Percentiles rank a stretch among this genome's conserved stretches.
These are phyloP conservation scores for Magnolia officinalis DNA, from an alignment of 164 flowering plant species.

Conservation along the genomic window DNA sequence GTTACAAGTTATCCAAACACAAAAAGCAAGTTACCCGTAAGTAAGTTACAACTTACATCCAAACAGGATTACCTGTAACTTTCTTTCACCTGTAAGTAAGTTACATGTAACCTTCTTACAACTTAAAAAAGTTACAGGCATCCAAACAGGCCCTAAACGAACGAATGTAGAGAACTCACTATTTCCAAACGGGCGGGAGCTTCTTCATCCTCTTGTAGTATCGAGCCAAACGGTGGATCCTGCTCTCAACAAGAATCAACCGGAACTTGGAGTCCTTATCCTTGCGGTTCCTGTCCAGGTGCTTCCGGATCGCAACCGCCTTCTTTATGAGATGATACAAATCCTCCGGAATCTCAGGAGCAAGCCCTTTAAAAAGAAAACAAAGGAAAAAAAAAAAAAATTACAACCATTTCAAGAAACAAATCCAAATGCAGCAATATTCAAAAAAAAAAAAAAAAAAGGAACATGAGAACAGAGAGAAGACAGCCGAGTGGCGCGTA, in stretches of 20 bases:
- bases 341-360: slow-evolving; percentile 95
- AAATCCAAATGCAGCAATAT: background rate
- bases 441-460: background rate
- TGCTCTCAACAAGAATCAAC: slow-evolving; percentile 90
- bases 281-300: slow-evolving; percentile 91
- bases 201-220: slow-evolving; percentile 96
- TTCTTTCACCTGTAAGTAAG: no score
- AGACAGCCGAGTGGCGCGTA: slow-evolving; percentile 11
- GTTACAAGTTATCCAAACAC: no score
- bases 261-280: slow-evolving; percentile 94
- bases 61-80: no score
- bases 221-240: slow-evolving; percentile 93
- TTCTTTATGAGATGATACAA: slow-evolving; percentile 84
- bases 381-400: background rate
- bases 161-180: slow-evolving; percentile 39
- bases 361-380: slow-evolving; percentile 50
- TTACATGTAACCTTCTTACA: no score
- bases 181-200: slow-evolving; percentile 92
- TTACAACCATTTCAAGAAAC: background rate
- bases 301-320: slow-evolving; percentile 92
- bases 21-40: no score
- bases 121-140: no score
- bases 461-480: no score
- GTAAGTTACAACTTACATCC: no score
- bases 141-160: no score